Evolutionary conservation across 2,329 filamentous ascomycete species (phyloP).

Genomic region (Zymoseptoria crescenta): DNA sequence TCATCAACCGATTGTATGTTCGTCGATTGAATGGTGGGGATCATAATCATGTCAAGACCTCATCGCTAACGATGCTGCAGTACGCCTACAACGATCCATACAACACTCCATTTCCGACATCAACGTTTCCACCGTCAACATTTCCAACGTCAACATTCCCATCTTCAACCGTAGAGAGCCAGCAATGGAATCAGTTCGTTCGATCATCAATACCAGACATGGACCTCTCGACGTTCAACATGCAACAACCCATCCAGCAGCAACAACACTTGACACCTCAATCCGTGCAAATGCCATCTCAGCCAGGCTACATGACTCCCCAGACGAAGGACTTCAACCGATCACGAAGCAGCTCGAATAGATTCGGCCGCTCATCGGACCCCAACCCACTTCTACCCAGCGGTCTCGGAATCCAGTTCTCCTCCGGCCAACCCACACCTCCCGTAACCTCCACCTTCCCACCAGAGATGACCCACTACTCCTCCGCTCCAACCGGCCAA

Average conservation of each 20-base stretch:
- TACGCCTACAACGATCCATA: slow-evolving; percentile 28
- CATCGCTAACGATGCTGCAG: slow-evolving; percentile 12
- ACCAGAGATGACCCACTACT: slow-evolving; percentile 25
- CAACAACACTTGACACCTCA: slow-evolving; percentile 33
- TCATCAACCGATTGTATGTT: slow-evolving; percentile 25
- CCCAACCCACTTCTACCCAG: slow-evolving; percentile 32
- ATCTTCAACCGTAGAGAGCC: slow-evolving; percentile 27
- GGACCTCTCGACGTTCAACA: slow-evolving; percentile 11
- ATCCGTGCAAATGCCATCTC: slow-evolving; percentile 16
- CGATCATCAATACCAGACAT: slow-evolving; percentile 22
- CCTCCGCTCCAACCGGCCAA: slow-evolving; percentile 20
- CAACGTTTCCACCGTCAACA: not conserved
- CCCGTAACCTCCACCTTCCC: slow-evolving; percentile 28
- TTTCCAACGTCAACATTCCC: not conserved
- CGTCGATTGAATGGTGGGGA: not conserved
- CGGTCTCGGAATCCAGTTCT: slow-evolving; percentile 35
- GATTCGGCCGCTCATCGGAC: slow-evolving; percentile 34
- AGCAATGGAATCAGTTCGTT: slow-evolving; percentile 24
- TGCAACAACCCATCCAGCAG: slow-evolving; percentile 12
- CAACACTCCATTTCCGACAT: slow-evolving; percentile 26
- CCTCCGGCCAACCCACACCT: slow-evolving; percentile 24
- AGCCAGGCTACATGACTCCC: not conserved
- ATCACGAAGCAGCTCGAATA: slow-evolving; percentile 23
- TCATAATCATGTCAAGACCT: not conserved
- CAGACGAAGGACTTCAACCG: not conserved